Base-by-base conservation (phyloP, 2,329 filamentous ascomycete genomes). In the Xylariaceae sp. region DNA sequence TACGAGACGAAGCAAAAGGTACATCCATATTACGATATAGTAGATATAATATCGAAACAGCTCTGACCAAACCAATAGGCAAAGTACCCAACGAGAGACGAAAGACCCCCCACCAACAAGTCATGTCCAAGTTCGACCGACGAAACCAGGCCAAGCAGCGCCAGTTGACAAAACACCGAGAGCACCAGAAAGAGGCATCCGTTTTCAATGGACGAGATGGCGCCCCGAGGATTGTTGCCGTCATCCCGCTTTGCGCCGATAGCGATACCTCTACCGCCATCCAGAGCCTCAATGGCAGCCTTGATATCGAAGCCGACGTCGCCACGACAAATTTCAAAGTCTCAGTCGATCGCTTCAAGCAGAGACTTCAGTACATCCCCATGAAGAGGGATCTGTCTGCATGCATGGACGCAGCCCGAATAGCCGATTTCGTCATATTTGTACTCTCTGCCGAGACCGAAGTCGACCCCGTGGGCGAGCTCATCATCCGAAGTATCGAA, bases 91-190 rank as follows among this genome's bases (percentile, higher is more conserved):
- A 61, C 84, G 92, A 65, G 94, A 89, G 70, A 95, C 92, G 22
- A 64, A 95, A 89, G 70, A 96, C 92, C 14, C 89, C 89, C 48
- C 90, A 96, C 68, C 94, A 99, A 68, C 90, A 96, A 73, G 83
- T 96, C 72, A 92, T 96, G 89, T 95, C 90, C 51, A 99, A 97
- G 72, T 81, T 99, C 68, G 90, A 96, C 71, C 87, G 94, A 52
- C 85, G 90, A 62, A 97, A 99, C 70, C 90, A 95, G 75, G 89
- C 90, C 60, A 92, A 92, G 70, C 94, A 99, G 75, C 85, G 86
- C 68, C 88, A 92, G 62, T 75, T 87, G 54, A 77, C 84, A 59
- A 96, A 97, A 71, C 84, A 90, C 65, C 85, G 85, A 65, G 90
- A 94, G 61, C 87, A 94, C 64, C 78, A 87, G 42, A 86, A 87